These are phyloP conservation scores for Tritrichomonas musculus DNA, from an alignment of 208 protist species.

Conservation along the genomic window DNA sequence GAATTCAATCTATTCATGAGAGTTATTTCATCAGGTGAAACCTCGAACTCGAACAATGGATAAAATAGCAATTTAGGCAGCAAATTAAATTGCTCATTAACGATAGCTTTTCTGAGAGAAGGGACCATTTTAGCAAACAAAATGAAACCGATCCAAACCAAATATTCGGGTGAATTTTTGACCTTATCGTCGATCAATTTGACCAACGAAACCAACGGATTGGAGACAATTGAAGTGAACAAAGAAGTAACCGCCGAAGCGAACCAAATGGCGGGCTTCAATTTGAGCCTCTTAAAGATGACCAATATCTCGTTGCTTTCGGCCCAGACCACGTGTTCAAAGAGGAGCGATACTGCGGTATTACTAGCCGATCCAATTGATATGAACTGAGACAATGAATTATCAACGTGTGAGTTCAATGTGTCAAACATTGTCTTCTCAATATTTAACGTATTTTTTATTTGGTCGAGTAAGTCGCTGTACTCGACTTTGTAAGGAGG, in stretches of 20 bases:
- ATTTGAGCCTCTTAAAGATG: not conserved
- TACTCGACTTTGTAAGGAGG: not conserved
- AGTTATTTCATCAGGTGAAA: not conserved
- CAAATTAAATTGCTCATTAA: not conserved
- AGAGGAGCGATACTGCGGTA: not conserved
- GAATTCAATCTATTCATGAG: not conserved
- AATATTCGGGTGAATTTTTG: not conserved
- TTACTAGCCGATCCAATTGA: not conserved
- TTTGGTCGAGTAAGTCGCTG: not conserved
- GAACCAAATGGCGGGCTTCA: not conserved
- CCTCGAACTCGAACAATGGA: not conserved
- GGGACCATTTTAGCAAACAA: not conserved
- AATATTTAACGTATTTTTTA: not conserved
- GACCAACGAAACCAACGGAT: not conserved
- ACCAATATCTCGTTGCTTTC: not conserved
- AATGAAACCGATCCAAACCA: not conserved
- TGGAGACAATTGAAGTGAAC: not conserved
- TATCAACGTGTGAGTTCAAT: not conserved
- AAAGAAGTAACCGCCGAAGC: not conserved
- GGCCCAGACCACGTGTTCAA: not conserved
- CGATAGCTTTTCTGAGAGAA: not conserved
- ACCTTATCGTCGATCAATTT: not conserved
- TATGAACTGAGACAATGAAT: not conserved
- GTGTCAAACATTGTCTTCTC: not conserved
- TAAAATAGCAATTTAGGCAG: not conserved